Evolutionary conservation across 2,329 filamentous ascomycete genomes (phyloP).

Genomic region (Claviceps sp.): DNA sequence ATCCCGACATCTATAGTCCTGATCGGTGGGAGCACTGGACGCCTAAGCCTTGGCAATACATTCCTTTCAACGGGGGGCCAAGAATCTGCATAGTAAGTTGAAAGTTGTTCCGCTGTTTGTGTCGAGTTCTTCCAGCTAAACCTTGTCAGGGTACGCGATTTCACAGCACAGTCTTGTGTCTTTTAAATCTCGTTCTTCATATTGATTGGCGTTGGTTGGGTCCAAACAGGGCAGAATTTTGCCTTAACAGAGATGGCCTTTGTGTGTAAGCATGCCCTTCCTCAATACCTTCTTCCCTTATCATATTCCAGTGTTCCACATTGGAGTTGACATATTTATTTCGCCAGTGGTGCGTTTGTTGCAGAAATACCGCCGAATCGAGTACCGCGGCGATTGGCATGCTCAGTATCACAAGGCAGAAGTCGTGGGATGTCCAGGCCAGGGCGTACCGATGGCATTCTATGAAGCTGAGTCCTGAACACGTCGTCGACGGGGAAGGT

Average conservation of each 20-base stretch:
- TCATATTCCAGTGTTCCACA: too few species aligned
- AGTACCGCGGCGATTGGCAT: constrained; percentile 32
- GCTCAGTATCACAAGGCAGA: constrained; percentile 31
- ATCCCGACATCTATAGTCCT: constrained; percentile 45
- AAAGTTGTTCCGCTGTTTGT: neutral
- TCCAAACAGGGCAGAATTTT: constrained; percentile 71
- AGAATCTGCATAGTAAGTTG: constrained; percentile 46
- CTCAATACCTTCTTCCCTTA: neutral
- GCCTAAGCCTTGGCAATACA: constrained; percentile 55
- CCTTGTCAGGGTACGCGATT: neutral
- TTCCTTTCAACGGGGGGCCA: constrained; percentile 64
- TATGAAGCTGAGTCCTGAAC: constrained; percentile 12
- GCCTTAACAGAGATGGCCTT: constrained; percentile 57
- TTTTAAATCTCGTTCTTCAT: neutral
- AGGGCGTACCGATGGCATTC: constrained; percentile 28
- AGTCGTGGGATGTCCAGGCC: constrained; percentile 28
- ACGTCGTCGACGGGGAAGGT: neutral
- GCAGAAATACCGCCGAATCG: constrained; percentile 44
- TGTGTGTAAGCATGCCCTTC: constrained; percentile 6
- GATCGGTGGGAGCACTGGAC: constrained; percentile 54
- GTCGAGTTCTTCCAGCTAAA: neutral
- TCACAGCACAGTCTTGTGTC: neutral
- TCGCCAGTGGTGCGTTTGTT: constrained; percentile 33
- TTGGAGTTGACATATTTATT: neutral
- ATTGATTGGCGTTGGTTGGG: constrained; percentile 41